These are phyloP conservation scores for Aspergillus aculeatus DNA, from an alignment of 2,329 filamentous ascomycete species.

Conservation along the genomic window DNA sequence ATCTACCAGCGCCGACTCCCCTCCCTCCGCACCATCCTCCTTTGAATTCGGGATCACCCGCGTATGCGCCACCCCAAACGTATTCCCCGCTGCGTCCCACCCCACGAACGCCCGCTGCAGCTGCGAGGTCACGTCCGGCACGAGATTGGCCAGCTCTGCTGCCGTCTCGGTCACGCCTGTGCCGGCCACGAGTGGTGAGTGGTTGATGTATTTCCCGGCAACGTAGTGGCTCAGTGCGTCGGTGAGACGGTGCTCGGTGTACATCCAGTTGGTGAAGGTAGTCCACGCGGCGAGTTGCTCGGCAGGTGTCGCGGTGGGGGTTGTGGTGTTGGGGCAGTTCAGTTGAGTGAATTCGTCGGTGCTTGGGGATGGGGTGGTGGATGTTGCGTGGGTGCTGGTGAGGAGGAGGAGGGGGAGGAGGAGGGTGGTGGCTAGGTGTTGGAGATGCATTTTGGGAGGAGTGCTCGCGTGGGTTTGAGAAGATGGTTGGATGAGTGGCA, in stretches of 20 bases:
- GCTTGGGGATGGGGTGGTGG: background rate
- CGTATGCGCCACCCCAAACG: background rate
- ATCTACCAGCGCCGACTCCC: slow-evolving; percentile 1
- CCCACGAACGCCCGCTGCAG: slow-evolving; percentile 4
- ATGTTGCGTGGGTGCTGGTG: background rate
- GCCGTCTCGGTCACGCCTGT: background rate
- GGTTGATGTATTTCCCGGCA: slow-evolving; percentile 7
- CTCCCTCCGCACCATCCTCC: background rate
- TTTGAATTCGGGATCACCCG: background rate
- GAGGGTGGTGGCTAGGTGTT: background rate
- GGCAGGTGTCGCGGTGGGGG: background rate
- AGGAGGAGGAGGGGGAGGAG: background rate
- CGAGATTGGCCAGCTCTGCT: background rate
- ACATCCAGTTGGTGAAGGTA: background rate
- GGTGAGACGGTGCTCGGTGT: background rate
- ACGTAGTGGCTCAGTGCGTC: slow-evolving; percentile 1
- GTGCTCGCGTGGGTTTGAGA: background rate
- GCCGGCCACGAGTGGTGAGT: background rate
- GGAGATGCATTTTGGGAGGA: background rate
- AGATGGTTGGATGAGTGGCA: background rate
- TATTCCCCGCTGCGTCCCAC: slow-evolving; percentile 1
- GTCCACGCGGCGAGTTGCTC: slow-evolving; percentile 4
- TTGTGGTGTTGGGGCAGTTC: slow-evolving; percentile 8
- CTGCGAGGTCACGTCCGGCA: background rate
- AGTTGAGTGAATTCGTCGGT: background rate